Evolutionary conservation across 441 rosid genomes (phyloP), one percentile per base, ranked within the genome.

Genomic region (Syzygium malaccense): DNA sequence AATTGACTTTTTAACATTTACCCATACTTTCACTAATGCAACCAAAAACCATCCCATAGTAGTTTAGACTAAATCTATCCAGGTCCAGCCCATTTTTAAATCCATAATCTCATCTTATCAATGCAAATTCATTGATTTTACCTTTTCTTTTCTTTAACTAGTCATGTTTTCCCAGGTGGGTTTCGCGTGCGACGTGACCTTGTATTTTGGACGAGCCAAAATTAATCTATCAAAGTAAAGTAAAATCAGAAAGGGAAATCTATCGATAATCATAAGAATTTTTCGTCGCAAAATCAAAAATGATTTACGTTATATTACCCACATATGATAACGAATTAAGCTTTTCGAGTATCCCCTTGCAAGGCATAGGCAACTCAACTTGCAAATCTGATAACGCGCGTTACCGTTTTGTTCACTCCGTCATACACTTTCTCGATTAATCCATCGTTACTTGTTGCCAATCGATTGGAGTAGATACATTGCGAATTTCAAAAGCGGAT

Each of bases 321-420:
- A 57, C n/a, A 11, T 57, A 57, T 57, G n/a, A 58, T 25, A 11
- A 58, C n/a, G 26, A 58, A 60, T 6, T 14, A 30, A 30, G 32
- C 71, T 60, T 60, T 64, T 1, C n/a, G 20, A 30, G 20, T 30
- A 15, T 15, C 37, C 20, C 2, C 32, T 4, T n/a, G 37, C 37
- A 15, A 64, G 30, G 37, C 37, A 4, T 30, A 64, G 37, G 37
- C 37, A 15, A 64, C 19, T 30, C 37, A 30, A 15, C 19, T 30
- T 14, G 11, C 3, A 5, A 30, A 4, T 7, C 20, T 2, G 33
- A 60, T 14, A 60, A 3, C 17, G 32, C 8, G 7, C 18, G 0
- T 62, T 14, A 62, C 10, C 19, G 28, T 60, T 60, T 60, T 3
- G 17, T 60, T 60, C 66, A 60, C 66, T 60, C 5, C 66, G 5